A percentile compares a stretch with the other conserved stretches of the same genome.
These are phyloP conservation scores for Passalora sequoiae DNA, from an alignment of 2,329 filamentous ascomycete species.

Conservation along the genomic window DNA sequence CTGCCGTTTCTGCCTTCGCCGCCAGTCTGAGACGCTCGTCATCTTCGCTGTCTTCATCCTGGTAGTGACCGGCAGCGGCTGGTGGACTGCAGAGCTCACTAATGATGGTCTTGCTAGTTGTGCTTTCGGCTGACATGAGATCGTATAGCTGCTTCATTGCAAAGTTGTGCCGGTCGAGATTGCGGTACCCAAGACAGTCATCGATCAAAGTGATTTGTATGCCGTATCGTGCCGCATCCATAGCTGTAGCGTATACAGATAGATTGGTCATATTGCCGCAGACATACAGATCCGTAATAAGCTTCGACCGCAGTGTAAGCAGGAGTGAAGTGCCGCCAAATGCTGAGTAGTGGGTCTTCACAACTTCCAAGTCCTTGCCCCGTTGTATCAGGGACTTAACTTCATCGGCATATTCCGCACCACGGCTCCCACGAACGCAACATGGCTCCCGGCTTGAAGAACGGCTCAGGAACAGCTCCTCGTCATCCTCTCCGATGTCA, in stretches of 20 bases:
- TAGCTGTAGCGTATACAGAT: slow-evolving; percentile 82
- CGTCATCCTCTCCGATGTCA: slow-evolving; percentile 34
- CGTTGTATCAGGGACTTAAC: slow-evolving; percentile 48
- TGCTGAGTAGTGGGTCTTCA: slow-evolving; percentile 83
- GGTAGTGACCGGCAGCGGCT: slow-evolving; percentile 7
- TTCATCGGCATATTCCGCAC: slow-evolving; percentile 48
- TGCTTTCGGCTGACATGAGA: slow-evolving; percentile 66
- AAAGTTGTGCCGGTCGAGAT: slow-evolving; percentile 60
- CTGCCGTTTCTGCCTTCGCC: not conserved
- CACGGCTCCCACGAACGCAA: slow-evolving; percentile 40
- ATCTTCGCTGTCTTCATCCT: slow-evolving; percentile 19
- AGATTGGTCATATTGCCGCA: slow-evolving; percentile 83
- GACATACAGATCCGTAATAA: slow-evolving; percentile 84
- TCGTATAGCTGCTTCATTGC: slow-evolving; percentile 68
- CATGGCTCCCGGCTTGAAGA: slow-evolving; percentile 37
- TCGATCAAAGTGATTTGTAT: slow-evolving; percentile 81
- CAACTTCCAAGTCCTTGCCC: slow-evolving; percentile 49
- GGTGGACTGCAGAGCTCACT: slow-evolving; percentile 19
- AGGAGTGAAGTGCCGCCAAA: slow-evolving; percentile 72
- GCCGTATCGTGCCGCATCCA: slow-evolving; percentile 84
- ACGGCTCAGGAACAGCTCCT: slow-evolving; percentile 43
- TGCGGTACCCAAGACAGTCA: slow-evolving; percentile 81
- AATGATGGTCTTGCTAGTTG: slow-evolving; percentile 49
- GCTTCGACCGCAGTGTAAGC: slow-evolving; percentile 70
- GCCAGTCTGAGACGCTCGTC: slow-evolving; percentile 5